Evolutionary conservation across 2,329 filamentous ascomycete species (phyloP).

Genomic region (Remersonia thermophila): DNA sequence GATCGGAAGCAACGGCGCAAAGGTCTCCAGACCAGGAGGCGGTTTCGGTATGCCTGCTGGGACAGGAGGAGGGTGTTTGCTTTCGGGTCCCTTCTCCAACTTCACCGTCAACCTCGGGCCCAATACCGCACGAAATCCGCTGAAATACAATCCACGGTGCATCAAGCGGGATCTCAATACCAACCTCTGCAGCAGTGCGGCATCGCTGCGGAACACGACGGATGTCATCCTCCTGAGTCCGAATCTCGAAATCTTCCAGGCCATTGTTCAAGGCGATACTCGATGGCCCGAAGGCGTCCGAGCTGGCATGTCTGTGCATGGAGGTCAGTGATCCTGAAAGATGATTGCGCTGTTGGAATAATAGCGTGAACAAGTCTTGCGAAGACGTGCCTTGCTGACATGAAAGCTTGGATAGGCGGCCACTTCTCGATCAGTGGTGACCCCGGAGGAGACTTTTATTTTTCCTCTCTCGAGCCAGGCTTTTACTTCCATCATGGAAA

Average conservation of each 20-base stretch:
- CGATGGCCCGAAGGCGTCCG: conserved; percentile 5
- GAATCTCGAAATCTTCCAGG: conserved; percentile 25
- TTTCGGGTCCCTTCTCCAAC: conserved; percentile 19
- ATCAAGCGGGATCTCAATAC: conserved; percentile 22
- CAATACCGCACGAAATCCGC: conserved; percentile 11
- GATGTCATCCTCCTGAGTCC: conserved; percentile 22
- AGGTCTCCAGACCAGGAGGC: conserved; percentile 14
- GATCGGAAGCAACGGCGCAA: conserved; percentile 17
- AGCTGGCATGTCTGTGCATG: conserved; percentile 25
- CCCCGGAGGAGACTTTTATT: conserved; percentile 32
- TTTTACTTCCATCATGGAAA: conserved; percentile 35
- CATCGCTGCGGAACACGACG: conserved; percentile 16
- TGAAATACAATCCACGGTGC: conserved; percentile 25
- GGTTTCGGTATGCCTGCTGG: conserved; percentile 21
- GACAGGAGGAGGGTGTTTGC: conserved; percentile 22
- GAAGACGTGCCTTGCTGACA: no score
- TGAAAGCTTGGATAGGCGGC: conserved; percentile 15
- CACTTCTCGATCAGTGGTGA: conserved; percentile 34
- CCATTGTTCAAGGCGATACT: conserved; percentile 24
- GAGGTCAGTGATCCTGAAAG: conserved; percentile 12
- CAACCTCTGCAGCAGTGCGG: no score
- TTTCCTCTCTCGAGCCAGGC: conserved; percentile 32
- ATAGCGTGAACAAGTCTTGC: no score
- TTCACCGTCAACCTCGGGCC: conserved; percentile 23
- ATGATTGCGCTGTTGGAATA: no score